Percentiles rank a stretch among this genome's conserved stretches.
Conservation (phyloP, 2,329 filamentous ascomycete genomes). For the Berkeleyomyces rouxiae region DNA sequence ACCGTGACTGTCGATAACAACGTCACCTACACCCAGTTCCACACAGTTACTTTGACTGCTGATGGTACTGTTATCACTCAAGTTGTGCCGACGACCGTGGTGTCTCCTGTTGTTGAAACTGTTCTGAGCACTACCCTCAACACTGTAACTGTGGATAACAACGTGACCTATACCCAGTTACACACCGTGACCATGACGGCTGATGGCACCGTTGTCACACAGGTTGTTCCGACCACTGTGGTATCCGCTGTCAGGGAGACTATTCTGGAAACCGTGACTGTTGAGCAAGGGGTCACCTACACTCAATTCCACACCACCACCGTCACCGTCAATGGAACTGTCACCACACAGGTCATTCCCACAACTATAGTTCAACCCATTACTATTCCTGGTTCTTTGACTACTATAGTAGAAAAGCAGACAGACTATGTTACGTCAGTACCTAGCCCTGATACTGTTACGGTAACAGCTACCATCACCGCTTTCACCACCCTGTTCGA, state of each 20-base stretch:
- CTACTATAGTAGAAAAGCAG: neutral
- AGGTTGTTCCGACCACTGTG: conserved; percentile 11
- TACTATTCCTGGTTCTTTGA: neutral
- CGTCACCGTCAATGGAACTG: neutral
- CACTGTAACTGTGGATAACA: neutral
- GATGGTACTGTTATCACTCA: conserved; percentile 10
- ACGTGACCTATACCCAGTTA: neutral
- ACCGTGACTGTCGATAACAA: too few species aligned
- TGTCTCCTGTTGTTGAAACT: too few species aligned
- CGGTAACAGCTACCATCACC: conserved; percentile 14
- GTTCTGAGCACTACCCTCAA: too few species aligned
- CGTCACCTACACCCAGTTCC: neutral
- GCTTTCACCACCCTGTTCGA: conserved; percentile 8
- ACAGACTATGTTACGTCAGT: neutral
- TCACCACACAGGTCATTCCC: neutral
- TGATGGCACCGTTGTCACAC: neutral
- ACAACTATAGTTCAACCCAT: neutral
- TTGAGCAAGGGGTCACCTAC: conserved; percentile 11
- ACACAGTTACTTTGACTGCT: conserved; percentile 10
- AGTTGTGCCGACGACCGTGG: too few species aligned
- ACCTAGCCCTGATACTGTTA: neutral
- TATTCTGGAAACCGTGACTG: conserved; percentile 9
- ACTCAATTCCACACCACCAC: conserved; percentile 8
- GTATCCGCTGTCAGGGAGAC: neutral
- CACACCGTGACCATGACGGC: conserved; percentile 5